Evolutionary conservation across 2,329 filamentous ascomycete genomes (phyloP), one percentile per base, ranked within the genome.

Genomic region (Sordariomycetes sp.): DNA sequence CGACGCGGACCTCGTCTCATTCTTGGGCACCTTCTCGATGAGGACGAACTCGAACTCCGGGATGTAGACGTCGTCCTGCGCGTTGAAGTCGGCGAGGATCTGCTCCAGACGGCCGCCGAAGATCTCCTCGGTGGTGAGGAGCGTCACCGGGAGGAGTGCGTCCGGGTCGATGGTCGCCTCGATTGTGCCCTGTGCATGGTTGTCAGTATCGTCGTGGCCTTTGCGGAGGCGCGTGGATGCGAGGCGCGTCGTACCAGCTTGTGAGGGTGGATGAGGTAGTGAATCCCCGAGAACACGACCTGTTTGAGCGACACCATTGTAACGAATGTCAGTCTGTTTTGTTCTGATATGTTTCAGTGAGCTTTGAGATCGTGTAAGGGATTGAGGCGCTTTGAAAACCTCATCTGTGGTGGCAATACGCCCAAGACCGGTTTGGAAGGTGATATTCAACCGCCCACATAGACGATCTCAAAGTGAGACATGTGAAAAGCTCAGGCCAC

Each of bases 141-240:
- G 48, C 10, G 59, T 62, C 15, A 63, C 56, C 8, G 60, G 60
- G 12, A 63, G 46, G 10, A 63, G 45, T 33, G 52, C 55, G 36
- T 63, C 59, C 1, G 60, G 51, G 16, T 61, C 55, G 39, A 63
- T 61, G 21, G 53, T 59, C 39, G 61, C 57, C 37, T 61, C 47
- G n/a, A 63, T 61, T 15, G 52, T 50, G 33, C 59, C 60, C 59
- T 63, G 17, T 6, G 16, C 11, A 20, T 16, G 8, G 8, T 12
- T 21, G 16, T 21, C 15, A 16, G 19, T 21, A 17, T 25, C 10
- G 6, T n/a, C 14, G 16, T 15, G 12, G 1, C 16, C 17, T 7
- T 11, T 11, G 7, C 4, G 18, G 11, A 34, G 11, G 8, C 9
- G n/a, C n/a, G n/a, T n/a, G n/a, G n/a, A n/a, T n/a, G n/a, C n/a